Evolutionary conservation across 768 basidiomycete species (phyloP), one percentile per base, ranked within the genome.

Genomic region (Boletus edulis): DNA sequence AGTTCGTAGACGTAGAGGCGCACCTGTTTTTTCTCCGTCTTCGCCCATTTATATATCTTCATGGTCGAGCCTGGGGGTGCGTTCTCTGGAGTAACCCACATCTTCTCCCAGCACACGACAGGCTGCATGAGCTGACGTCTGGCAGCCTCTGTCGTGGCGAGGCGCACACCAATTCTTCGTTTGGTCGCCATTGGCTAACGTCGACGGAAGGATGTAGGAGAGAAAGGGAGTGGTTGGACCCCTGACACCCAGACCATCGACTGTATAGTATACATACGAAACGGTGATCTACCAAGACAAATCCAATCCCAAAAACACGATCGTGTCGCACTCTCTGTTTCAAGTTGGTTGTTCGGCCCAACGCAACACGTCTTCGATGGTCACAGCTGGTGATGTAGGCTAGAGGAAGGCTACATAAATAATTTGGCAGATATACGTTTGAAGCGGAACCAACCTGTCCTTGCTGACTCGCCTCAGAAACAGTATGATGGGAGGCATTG

Each of bases 81-180:
- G 51, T 75, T 76, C 54, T 85, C 85, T 35, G 86, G 81, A 13
- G 77, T 69, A 12, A 81, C 76, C 88, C 88, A 89, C 35, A 78
- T 75, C 72, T 86, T 89, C 72, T 92, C 89, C 91, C 90, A 94
- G 59, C 85, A 89, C 27, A 79, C 81, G n/a, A 92, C 91, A 8
- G 91, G 91, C 64, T 89, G 88, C 87, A 92, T 91, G n/a, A 91
- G 76, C 70, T 90, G 87, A 55, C 89, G 81, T 38, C 89, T 80
- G 34, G 89, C 89, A 45, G 88, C 87, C 69, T 92, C 89, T 3
- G 88, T 87, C 47, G 86, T 86, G 46, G 87, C 86, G 22, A 78
- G 77, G 64, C 84, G 88, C 57, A 91, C 83, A 7, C 89, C 89
- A 48, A 91, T 87, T 68, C 87, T 83, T 61, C 89, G 78, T 70